These are phyloP conservation scores for Pseudocercospora fuligena DNA, from an alignment of 2,329 filamentous ascomycete genomes.

Conservation along the genomic window DNA sequence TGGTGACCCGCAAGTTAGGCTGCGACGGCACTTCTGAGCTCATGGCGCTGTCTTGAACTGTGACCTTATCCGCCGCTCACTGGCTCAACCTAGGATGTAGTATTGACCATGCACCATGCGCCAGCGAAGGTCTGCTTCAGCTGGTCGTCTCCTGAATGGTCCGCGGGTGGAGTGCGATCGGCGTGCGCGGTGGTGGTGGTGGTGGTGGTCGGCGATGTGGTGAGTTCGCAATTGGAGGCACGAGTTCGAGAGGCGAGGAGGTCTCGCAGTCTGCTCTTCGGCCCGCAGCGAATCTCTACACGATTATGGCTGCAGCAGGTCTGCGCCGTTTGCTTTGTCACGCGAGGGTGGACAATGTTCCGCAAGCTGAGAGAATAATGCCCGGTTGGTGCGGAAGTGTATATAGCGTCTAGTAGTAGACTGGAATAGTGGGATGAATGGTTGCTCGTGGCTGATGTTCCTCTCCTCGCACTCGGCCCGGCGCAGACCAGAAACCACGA, in stretches of 20 bases:
- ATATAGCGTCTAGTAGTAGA: too few relatives aligned
- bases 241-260: not conserved
- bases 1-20: slow-evolving; percentile 90
- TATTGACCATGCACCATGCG: slow-evolving; percentile 23
- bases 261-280: not conserved
- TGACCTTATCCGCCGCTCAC: slow-evolving; percentile 15
- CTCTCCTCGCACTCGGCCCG: not conserved
- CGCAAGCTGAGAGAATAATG: too few relatives aligned
- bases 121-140: slow-evolving; percentile 10
- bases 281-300: not conserved
- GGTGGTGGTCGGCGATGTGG: not conserved
- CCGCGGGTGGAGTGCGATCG: not conserved
- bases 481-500: not conserved
- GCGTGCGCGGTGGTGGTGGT: not conserved
- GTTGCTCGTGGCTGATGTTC: too few relatives aligned
- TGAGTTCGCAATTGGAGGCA: not conserved
- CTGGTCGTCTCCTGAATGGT: not conserved
- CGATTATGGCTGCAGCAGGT: not conserved
- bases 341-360: not conserved
- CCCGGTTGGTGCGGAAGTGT: too few relatives aligned
- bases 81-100: slow-evolving; percentile 14
- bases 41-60: slow-evolving; percentile 18
- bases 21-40: slow-evolving; percentile 55
- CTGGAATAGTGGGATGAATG: too few relatives aligned
- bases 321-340: not conserved